Evolutionary conservation across 148 eudicot genomes (phyloP), one percentile per base, ranked within the genome.

Genomic region (Chenopodium quinoa): DNA sequence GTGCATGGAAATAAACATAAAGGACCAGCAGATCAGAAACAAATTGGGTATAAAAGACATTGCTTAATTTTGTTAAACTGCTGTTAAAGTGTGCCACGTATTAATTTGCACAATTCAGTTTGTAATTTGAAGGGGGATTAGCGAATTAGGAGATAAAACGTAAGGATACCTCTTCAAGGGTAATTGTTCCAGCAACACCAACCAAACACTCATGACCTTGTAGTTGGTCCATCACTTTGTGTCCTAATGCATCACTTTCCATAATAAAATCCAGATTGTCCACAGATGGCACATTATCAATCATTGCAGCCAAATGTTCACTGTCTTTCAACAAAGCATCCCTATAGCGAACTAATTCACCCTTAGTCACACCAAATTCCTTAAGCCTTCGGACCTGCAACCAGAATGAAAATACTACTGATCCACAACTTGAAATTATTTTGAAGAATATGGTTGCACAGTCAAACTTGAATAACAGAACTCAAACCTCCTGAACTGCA

Each of bases 221-320:
- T 80, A 87, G 77, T 84, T 97, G 99, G 87, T 97, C 99, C 98
- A 94, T 97, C 79, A 94, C 93, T 82, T 87, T 90, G 85, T 97
- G 99, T 68, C 97, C 95, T 58, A 97, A 93, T 16, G 99, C 99
- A 86, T 92, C 98, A 85, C 97, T 97, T 86, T 97, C 99, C 99
- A 97, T 97, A 44, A 94, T 82, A 70, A 97, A 97, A 82, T 92
- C 98, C 90, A 97, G 89, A 81, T 90, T 94, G 84, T 97, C 99
- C 82, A 97, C 97, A 19, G 99, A 97, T 60, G 99, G 87, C 52
- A 97, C 93, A 84, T 92, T 97, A 84, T 94, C 99, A 80, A 94
- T 92, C 99, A 97, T 97, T 56, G 98, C 98, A 25, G 99, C 99
- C 89, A 97, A 84, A 85, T 97, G 99, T 81, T 97, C 99, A 78